Base-by-base conservation (phyloP, 169 alveolate genomes). In the Plasmodium blacklocki region DNA sequence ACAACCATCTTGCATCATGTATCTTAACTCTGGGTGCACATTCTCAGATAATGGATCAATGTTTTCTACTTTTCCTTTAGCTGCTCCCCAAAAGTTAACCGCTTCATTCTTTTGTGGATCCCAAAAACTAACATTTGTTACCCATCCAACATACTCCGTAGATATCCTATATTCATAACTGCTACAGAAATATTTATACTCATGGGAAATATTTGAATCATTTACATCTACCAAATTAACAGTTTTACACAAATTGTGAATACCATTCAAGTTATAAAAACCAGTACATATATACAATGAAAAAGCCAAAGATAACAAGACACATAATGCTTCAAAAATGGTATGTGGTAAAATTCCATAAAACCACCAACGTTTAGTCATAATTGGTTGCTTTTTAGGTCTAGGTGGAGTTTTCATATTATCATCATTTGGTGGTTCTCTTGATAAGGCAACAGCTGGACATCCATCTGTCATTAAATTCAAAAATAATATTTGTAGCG, bases 391-490 rank as follows among this genome's bases (percentile, higher is more conserved):
- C 74, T 92, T 94, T 59, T 94, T 93, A 43, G 96, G 97, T 54
- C 98, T 93, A 5, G 98, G 98, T 14, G 96, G 97, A 62, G 92
- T 93, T 85, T 93, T 92, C 98, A 97, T 95, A 91, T 95, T 96
- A 80, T 95, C 94, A 32, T 87, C 96, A 59, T 95, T 96, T 26
- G 98, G 96, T 19, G 99, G 99, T 78, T 97, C 99, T 68, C 96
- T 92, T 64, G 98, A 95, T 54, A 97, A 90, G 15, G 99, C 98
- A 52, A 97, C 98, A 45, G 99, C 98, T 21, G 99, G 99, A 39
- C 98, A 94, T 73, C 98, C 97, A 89, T 97, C 98, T 26, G 98
- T 95, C 95, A 97, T 95, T 62, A 97, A 88, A 88, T 96, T 97
- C 66, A 97, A 90, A 93, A 96, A 96, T 71, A 97, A 92, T 39